These are phyloP conservation scores for Fraxinus americana DNA, from an alignment of 257 asterid species.

Conservation along the genomic window DNA sequence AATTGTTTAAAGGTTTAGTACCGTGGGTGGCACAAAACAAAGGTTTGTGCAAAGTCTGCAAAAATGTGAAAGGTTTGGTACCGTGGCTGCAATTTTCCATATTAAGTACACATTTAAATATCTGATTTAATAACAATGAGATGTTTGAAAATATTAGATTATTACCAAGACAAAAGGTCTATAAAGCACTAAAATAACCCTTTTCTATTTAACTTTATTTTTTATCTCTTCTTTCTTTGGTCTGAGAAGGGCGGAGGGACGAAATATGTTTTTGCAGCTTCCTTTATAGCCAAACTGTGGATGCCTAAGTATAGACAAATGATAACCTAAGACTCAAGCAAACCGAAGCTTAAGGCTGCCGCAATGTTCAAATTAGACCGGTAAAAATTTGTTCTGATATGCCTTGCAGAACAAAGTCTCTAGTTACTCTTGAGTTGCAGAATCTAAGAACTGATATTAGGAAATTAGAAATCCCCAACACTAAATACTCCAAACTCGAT, in stretches of 20 bases:
- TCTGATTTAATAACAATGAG: neutral
- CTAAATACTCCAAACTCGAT: neutral
- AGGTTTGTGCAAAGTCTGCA: too few species aligned
- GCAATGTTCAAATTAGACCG: constrained; percentile 6
- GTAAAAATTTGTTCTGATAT: neutral
- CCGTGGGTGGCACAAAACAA: too few species aligned
- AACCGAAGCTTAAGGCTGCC: constrained; percentile 1
- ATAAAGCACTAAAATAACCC: neutral
- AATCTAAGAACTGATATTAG: constrained; percentile 1
- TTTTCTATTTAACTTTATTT: neutral
- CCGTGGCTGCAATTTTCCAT: too few species aligned
- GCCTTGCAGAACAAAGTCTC: constrained; percentile 4
- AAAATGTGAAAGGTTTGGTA: too few species aligned
- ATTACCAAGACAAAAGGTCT: constrained; percentile 1
- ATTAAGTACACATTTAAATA: neutral
- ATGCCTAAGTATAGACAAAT: neutral
- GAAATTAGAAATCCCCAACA: neutral
- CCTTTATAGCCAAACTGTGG: constrained; percentile 11
- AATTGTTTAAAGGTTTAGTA: too few species aligned
- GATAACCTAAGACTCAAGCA: neutral
- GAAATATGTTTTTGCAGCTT: constrained; percentile 12
- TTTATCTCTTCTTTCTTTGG: neutral
- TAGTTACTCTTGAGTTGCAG: neutral
- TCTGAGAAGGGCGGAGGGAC: constrained; percentile 2
- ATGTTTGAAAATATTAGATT: neutral